Conservation (phyloP, 208 protist genomes). For the Leishmania martiniquensis region DNA sequence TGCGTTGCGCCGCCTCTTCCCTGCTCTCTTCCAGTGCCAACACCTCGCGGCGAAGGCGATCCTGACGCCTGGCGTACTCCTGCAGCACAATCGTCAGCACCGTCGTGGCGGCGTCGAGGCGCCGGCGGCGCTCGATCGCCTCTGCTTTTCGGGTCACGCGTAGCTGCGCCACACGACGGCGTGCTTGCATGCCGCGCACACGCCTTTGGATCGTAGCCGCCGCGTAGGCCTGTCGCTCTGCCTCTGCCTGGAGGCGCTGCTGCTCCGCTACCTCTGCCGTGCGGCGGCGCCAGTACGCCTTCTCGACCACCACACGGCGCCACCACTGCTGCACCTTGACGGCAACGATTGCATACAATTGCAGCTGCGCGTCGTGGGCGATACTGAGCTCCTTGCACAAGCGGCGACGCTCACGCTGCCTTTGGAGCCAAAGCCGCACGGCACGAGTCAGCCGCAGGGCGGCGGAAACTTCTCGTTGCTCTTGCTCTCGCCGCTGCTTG, state of each 20-base stretch:
- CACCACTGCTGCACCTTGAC: slow-evolving; percentile 75
- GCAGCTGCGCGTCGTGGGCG: slow-evolving; percentile 40
- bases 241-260: slow-evolving; percentile 8
- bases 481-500: slow-evolving; percentile 23
- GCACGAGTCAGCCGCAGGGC: slow-evolving; percentile 38
- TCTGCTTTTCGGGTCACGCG: slow-evolving; percentile 4
- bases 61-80: slow-evolving; percentile 51
- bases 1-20: slow-evolving; percentile 46
- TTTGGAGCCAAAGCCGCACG: slow-evolving; percentile 28
- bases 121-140: slow-evolving; percentile 8
- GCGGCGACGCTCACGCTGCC: slow-evolving; percentile 37
- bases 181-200: slow-evolving; percentile 42
- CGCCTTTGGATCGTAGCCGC: slow-evolving; percentile 45
- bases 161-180: slow-evolving; percentile 3
- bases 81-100: slow-evolving; percentile 49
- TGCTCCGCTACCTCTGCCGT: slow-evolving; percentile 39
- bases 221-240: slow-evolving; percentile 19
- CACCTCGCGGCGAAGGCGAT: slow-evolving; percentile 31
- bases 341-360: slow-evolving; percentile 29
- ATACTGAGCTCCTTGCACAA: slow-evolving; percentile 45
- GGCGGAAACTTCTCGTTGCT: slow-evolving; percentile 28
- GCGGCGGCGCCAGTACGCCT: slow-evolving; percentile 64
- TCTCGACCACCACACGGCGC: slow-evolving; percentile 35
- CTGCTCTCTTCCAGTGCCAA: slow-evolving; percentile 2
- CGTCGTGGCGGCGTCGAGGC: slow-evolving; percentile 19